These are phyloP conservation scores for Backusella tarrabulga DNA, from an alignment of 192 early-diverging fungal genomes.

Conservation along the genomic window DNA sequence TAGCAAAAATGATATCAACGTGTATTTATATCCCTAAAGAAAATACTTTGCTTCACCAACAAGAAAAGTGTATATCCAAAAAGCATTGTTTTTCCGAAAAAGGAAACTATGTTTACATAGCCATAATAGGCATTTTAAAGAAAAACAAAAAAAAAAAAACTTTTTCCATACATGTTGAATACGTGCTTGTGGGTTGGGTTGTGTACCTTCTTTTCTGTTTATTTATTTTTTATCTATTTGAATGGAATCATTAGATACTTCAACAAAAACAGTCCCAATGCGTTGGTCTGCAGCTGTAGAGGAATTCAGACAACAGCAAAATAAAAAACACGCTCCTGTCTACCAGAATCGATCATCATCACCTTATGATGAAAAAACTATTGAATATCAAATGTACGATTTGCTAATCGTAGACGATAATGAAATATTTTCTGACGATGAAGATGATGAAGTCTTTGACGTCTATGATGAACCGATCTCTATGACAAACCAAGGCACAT, in stretches of 20 bases:
- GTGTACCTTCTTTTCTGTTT: not conserved
- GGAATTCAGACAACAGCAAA: not conserved
- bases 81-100: not conserved
- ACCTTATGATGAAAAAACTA: not conserved
- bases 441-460: not conserved
- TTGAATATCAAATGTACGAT: not conserved
- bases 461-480: not conserved
- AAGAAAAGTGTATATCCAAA: not conserved
- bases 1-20: too few relatives aligned
- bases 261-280: not conserved
- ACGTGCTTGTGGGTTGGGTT: not conserved
- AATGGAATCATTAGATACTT: not conserved
- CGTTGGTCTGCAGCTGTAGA: not conserved
- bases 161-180: not conserved
- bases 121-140: not conserved
- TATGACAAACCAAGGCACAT: not conserved
- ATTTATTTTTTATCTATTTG: not conserved
- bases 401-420: not conserved
- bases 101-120: not conserved
- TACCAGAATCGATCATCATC: not conserved
- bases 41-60: not conserved
- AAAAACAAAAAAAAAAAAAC: not conserved
- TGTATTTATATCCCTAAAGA: too few relatives aligned
- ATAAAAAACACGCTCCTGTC: not conserved
- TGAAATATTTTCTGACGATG: constrained; percentile 7